Conservation (phyloP, 2,329 filamentous ascomycete genomes). For the Penicillium corylophilum region DNA sequence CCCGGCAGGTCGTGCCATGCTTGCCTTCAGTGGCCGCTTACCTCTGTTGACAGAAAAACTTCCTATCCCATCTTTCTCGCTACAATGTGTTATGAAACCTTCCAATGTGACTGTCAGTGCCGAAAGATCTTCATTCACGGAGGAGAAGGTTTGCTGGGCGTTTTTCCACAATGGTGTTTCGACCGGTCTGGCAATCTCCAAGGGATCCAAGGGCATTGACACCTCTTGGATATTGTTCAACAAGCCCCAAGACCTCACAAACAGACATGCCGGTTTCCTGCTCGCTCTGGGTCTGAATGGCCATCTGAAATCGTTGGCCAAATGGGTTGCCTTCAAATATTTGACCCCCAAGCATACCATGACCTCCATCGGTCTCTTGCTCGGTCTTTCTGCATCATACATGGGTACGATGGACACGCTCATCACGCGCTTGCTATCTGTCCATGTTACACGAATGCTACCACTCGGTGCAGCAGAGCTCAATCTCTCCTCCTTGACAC, state of each 20-base stretch:
- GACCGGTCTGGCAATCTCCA: constrained; percentile 88
- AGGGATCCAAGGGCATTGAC: constrained; percentile 87
- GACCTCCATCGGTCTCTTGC: constrained; percentile 93
- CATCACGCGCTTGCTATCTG: constrained; percentile 87
- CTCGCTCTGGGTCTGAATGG: constrained; percentile 90
- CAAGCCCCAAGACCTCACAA: constrained; percentile 87
- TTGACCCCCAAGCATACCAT: constrained; percentile 99
- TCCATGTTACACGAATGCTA: constrained; percentile 93
- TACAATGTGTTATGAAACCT: constrained; percentile 88
- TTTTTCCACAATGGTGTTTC: constrained; percentile 97
- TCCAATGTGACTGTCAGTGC: constrained; percentile 91
- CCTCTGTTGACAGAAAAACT: constrained; percentile 92
- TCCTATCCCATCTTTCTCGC: constrained; percentile 83
- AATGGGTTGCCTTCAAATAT: constrained; percentile 99
- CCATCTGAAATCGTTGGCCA: constrained; percentile 88
- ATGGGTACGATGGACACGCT: constrained; percentile 96
- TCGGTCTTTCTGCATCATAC: constrained; percentile 90
- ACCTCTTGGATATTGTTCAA: constrained; percentile 99
- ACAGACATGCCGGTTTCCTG: constrained; percentile 92
- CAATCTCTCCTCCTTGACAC: constrained; percentile 87
- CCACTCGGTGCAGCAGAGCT: constrained; percentile 89
- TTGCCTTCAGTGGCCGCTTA: constrained; percentile 83
- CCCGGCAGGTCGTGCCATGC: constrained; percentile 78
- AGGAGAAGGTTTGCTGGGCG: constrained; percentile 97
- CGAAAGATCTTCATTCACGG: constrained; percentile 80